A percentile compares a stretch with the other conserved stretches of the same genome.
These are phyloP conservation scores for Penicillium sp. DNA, from an alignment of 2,329 filamentous ascomycete species.

Conservation along the genomic window DNA sequence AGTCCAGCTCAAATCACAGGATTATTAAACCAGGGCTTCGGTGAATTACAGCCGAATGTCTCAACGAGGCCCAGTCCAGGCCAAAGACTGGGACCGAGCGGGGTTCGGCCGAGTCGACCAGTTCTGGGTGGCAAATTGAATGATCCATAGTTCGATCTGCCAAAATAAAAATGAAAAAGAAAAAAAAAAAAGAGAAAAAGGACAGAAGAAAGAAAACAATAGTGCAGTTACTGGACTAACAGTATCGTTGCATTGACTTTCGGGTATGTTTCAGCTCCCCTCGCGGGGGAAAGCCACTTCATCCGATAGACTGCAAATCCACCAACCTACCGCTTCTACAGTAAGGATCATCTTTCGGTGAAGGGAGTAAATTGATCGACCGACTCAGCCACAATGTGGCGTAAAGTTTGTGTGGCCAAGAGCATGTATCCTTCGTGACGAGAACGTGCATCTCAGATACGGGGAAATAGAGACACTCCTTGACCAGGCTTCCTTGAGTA, in stretches of 20 bases:
- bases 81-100: background rate
- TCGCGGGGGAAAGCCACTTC: constrained; percentile 8
- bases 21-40: background rate
- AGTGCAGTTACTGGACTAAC: background rate
- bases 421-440: background rate
- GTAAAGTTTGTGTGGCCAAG: background rate
- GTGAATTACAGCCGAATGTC: background rate
- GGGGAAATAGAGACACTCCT: background rate
- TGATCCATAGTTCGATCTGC: background rate
- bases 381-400: constrained; percentile 19
- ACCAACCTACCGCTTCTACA: background rate
- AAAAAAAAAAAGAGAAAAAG: background rate
- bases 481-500: background rate
- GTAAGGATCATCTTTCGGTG: constrained; percentile 9
- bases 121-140: constrained; percentile 1
- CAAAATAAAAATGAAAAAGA: too few species aligned
- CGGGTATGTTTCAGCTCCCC: constrained; percentile 9
- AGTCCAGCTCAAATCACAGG: background rate
- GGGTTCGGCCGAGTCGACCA: background rate
- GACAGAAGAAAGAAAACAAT: background rate
- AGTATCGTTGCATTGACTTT: background rate
- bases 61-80: background rate
- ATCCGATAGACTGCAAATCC: background rate
- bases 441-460: background rate
- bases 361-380: constrained; percentile 9